Evolutionary conservation across 1,139 yeast species (phyloP), one percentile per base, ranked within the genome.

Genomic region (Geotrichum candidum): DNA sequence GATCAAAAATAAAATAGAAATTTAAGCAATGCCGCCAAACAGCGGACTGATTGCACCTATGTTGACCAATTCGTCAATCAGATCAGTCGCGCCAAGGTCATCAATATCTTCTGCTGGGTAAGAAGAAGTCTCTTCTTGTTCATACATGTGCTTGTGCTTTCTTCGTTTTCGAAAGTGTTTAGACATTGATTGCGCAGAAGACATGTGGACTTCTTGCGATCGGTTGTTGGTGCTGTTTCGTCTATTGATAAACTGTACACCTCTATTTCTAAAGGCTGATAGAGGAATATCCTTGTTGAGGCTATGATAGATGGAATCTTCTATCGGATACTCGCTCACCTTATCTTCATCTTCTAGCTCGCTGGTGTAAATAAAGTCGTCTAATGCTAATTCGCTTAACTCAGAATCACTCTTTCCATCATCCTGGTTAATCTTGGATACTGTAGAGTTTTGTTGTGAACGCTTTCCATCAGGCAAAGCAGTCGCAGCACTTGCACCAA

Each of bases 351-450:
- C 91, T 68, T 90, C 97, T 66, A 92, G 78, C 72, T 90, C 97
- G 72, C 94, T 87, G 74, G 94, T 87, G 73, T 92, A 90, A 69
- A 92, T 80, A 63, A 91, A 80, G 69, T 92, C 97, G 72, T 91
- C 97, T 62, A 92, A 77, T 6, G 90, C 91, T 58, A 90, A 76
- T 55, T 88, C 92, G 71, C 86, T 87, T 63, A 79, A 81, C 58
- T 77, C 82, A 54, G 78, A 77, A 58, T 74, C 77, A 23, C 73
- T 70, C 41, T 68, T 62, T 18, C 65, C 69, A 48, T 64, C 67
- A 22, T 38, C 31, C 51, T 38, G 51, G 18, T 55, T 31, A 22
- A 11, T 23, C 15, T n/a, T 46, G 38, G 15, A 23, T 13, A 38
- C 54, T 13, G 38, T 6, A 4, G 56, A 41, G 23, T 53, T 60